These are phyloP conservation scores for Calonectria ilicicola DNA, from an alignment of 2,329 filamentous ascomycete species.

Conservation along the genomic window DNA sequence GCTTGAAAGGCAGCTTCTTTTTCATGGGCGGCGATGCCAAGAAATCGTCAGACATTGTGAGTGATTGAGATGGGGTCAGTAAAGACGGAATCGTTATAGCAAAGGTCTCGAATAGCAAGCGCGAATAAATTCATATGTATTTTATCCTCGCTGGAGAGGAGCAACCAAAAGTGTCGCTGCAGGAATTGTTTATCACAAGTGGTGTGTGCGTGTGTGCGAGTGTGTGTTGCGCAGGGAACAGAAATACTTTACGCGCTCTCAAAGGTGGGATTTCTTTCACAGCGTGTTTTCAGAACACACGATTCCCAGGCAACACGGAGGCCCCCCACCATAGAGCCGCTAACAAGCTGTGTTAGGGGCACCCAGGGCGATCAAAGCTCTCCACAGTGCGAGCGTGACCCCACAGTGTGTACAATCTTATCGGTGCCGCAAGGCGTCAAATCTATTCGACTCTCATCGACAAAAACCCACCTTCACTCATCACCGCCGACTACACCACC, in stretches of 20 bases:
- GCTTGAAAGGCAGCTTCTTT: slow-evolving; percentile 63
- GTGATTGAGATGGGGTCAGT: background rate
- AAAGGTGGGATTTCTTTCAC: slow-evolving; percentile 11
- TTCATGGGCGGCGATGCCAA: slow-evolving; percentile 45
- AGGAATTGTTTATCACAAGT: slow-evolving; percentile 1
- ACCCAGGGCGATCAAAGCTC: slow-evolving; percentile 13
- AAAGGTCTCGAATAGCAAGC: background rate
- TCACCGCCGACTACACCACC: slow-evolving; percentile 23
- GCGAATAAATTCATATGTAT: background rate
- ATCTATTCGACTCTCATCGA: slow-evolving; percentile 25
- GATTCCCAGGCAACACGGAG: slow-evolving; percentile 29
- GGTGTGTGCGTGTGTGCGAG: background rate
- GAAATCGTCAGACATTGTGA: slow-evolving; percentile 48
- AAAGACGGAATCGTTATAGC: slow-evolving; percentile 18
- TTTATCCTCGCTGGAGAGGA: background rate
- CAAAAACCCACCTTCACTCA: slow-evolving; percentile 34
- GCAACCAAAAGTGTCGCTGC: background rate
- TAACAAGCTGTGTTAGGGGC: slow-evolving; percentile 30
- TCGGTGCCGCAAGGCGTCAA: slow-evolving; percentile 37
- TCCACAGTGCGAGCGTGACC: slow-evolving; percentile 39
- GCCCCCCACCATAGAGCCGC: slow-evolving; percentile 20
- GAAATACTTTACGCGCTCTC: slow-evolving; percentile 35
- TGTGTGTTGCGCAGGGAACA: slow-evolving; percentile 4
- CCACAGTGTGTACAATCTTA: slow-evolving; percentile 32
- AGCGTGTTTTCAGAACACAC: slow-evolving; percentile 19